phyloP scores from a whole-genome alignment of 176 grass and related monocot species.

The Musa itinerans region DNA sequence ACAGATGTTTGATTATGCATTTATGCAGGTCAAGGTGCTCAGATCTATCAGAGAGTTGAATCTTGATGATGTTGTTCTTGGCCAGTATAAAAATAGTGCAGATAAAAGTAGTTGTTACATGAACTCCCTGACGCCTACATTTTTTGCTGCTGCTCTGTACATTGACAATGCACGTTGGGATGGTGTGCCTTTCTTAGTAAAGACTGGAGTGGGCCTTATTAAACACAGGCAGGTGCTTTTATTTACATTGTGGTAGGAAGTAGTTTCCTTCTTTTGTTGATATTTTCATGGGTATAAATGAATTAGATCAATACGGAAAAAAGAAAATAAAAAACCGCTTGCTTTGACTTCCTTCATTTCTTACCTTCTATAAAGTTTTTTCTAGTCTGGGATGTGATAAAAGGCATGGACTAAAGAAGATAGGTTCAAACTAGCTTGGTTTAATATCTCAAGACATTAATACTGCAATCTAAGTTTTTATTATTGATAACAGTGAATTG shows the following conservation, averaged over 20 bases:
- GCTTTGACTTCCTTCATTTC: too few species aligned
- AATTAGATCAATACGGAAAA: too few species aligned
- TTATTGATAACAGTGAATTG: too few species aligned
- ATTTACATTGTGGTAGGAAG: neutral
- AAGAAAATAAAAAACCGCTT: too few species aligned
- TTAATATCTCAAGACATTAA: too few species aligned
- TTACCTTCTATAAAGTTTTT: too few species aligned
- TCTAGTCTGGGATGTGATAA: too few species aligned
- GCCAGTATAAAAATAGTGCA: constrained; percentile 68
- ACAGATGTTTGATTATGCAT: neutral
- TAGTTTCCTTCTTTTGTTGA: neutral
- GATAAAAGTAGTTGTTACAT: constrained; percentile 47
- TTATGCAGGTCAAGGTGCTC: constrained; percentile 75
- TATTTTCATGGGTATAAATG: too few species aligned
- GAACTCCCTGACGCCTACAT: constrained; percentile 76
- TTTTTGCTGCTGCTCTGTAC: constrained; percentile 80
- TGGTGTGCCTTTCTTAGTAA: constrained; percentile 88
- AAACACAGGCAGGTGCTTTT: constrained; percentile 50
- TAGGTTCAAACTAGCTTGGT: too few species aligned
- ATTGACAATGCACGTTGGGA: constrained; percentile 98
- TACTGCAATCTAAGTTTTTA: too few species aligned
- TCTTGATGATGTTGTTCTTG: constrained; percentile 75
- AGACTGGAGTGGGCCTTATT: constrained; percentile 85
- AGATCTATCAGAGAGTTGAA: constrained; percentile 74
- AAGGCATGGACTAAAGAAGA: too few species aligned